Conservation (phyloP, 495 filamentous ascomycete genomes). For the Penicillium goetzii region DNA sequence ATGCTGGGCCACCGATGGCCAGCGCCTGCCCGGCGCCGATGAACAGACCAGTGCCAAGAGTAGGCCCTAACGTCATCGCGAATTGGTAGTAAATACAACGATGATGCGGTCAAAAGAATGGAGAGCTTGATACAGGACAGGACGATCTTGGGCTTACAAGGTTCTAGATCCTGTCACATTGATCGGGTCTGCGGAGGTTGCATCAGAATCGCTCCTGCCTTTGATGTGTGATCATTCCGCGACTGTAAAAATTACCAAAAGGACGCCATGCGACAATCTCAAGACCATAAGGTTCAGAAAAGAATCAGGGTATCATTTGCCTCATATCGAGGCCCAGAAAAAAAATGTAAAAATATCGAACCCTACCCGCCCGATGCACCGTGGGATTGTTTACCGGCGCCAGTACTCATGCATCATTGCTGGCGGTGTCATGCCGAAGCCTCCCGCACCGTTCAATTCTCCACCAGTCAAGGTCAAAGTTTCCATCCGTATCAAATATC, state of each 20-base stretch:
- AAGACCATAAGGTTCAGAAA: not conserved
- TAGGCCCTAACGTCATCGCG: conserved; percentile 41
- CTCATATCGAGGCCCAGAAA: not conserved
- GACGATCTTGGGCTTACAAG: too few species aligned
- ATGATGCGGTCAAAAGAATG: conserved; percentile 13
- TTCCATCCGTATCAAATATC: conserved; percentile 9
- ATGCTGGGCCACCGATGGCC: conserved; percentile 45
- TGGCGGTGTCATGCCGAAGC: not conserved
- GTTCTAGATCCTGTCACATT: not conserved
- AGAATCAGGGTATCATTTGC: conserved; percentile 32
- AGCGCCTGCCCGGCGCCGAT: conserved; percentile 46
- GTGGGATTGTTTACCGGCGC: not conserved
- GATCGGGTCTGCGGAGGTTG: not conserved
- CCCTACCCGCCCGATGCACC: not conserved
- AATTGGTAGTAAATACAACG: conserved; percentile 21
- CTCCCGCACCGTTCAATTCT: not conserved
- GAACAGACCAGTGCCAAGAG: conserved; percentile 47
- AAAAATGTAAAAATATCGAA: not conserved
- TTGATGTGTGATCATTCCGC: not conserved
- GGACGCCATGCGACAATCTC: not conserved
- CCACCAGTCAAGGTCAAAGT: not conserved
- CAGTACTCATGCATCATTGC: not conserved
- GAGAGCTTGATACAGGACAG: conserved; percentile 8
- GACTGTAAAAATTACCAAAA: not conserved
- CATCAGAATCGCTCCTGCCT: conserved; percentile 5